phyloP scores from a whole-genome alignment of 805 yeast species.

The Zygoascus flipseniorum region DNA sequence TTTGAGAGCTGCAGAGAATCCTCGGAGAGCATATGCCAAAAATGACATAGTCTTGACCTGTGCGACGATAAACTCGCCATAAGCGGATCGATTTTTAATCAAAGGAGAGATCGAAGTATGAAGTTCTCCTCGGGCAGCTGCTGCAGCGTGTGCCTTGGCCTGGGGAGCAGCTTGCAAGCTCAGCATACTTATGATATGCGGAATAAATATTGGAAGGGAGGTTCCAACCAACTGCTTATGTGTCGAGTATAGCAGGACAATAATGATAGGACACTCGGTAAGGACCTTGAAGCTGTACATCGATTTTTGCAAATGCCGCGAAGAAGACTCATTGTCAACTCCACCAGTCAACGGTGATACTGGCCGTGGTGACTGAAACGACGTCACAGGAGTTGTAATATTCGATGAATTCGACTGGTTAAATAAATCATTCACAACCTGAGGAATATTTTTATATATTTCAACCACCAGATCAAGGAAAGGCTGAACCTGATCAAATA shows the following conservation, averaged over 20 bases:
- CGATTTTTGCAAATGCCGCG: conserved; percentile 54
- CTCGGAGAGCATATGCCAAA: conserved; percentile 84
- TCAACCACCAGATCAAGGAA: conserved; percentile 69
- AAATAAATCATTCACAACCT: conserved; percentile 64
- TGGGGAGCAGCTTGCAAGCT: conserved; percentile 79
- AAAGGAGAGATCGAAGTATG: conserved; percentile 67
- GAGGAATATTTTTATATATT: conserved; percentile 72
- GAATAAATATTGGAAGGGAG: conserved; percentile 68
- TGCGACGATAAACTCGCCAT: conserved; percentile 81
- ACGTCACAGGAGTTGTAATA: conserved; percentile 17
- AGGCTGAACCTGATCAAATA: conserved; percentile 64
- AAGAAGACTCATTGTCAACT: conserved; percentile 33
- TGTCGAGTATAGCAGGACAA: conserved; percentile 85
- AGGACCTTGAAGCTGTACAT: conserved; percentile 81
- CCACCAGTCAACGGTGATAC: conserved; percentile 34
- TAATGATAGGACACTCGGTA: conserved; percentile 94
- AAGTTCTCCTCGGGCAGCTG: conserved; percentile 46
- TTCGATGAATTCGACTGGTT: conserved; percentile 23
- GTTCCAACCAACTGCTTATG: conserved; percentile 68
- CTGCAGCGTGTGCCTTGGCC: conserved; percentile 46
- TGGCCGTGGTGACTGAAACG: conserved; percentile 33
- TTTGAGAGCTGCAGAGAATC: conserved; percentile 60
- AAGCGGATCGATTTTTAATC: conserved; percentile 67
- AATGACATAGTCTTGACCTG: conserved; percentile 96
- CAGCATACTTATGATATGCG: conserved; percentile 68